Base-by-base conservation (phyloP, 805 yeast species). In the Wickerhamomyces subpelliculosus region DNA sequence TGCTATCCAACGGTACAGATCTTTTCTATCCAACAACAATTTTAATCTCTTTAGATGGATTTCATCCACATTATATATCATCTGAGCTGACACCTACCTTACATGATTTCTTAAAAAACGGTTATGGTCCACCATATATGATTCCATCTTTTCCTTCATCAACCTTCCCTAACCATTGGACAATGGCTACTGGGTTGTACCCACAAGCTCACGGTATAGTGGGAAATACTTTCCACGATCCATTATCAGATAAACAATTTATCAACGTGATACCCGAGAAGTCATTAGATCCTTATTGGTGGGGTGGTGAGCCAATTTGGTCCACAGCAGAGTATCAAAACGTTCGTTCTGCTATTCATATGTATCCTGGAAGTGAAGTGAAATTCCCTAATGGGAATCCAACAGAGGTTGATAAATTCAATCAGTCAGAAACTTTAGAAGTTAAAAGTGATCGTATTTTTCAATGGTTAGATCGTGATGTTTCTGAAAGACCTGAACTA, bases 321-420 rank as follows among this genome's bases (percentile, higher is more conserved):
- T 62, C 70, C 24, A 84, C 94, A 1, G 87, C 90, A 0, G 66
- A 65, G 22, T 56, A 58, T 16, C 83, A 83, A 42, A 80, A 78
- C 6, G 70, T 81, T 2, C 62, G 63, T 4, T 61, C 82, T 5
- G 94, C 88, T 0, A 81, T 86, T n/a, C 95, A 88, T 58, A 88
- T 87, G 96, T 89, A 95, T 95, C 96, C 96, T 0, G 96, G 96
- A 2, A 78, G 88, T 41, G 95, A 87, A 49, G 94, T 79, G 8
- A 70, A 72, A 20, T 76, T 73, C 52, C 61, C 61, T 26, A 40
- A 53, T 39, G 67, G 73, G 39, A 71, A 68, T 18, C 79, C 83
- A 2, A 54, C 70, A 39, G 72, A 70, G 34, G 46, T 76, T 25
- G 93, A 82, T 46, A 60, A 62, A 38, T 89, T 73, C 61, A 78